These are phyloP conservation scores for Ormosia emarginata DNA, from an alignment of 306 rosid genomes.

Conservation along the genomic window DNA sequence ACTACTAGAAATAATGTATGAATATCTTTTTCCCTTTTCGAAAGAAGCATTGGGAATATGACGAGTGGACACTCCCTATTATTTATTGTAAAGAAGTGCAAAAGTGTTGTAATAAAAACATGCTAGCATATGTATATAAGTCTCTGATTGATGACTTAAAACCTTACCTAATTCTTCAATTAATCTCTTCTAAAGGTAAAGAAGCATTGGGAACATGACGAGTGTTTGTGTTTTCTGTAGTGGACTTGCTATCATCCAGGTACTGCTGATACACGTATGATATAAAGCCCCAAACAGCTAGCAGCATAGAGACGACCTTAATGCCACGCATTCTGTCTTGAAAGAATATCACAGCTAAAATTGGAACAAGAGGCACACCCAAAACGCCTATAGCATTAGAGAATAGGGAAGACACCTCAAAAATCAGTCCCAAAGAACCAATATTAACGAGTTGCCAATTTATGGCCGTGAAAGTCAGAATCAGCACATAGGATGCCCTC, in stretches of 20 bases:
- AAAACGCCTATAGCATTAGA: conserved; percentile 44
- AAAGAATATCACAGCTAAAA: conserved; percentile 43
- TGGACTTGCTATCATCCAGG: conserved; percentile 32
- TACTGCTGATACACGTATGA: conserved; percentile 52
- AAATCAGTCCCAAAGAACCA: conserved; percentile 6
- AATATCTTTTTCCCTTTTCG: too few species aligned
- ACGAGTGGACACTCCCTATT: too few species aligned
- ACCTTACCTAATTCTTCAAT: too few species aligned
- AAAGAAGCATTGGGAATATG: background rate
- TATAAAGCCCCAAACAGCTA: conserved; percentile 54
- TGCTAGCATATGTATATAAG: too few species aligned
- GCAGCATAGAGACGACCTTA: conserved; percentile 45
- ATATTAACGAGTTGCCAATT: conserved; percentile 29
- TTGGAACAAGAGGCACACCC: conserved; percentile 49
- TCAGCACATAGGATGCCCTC: conserved; percentile 38
- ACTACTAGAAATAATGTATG: too few species aligned
- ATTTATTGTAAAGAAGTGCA: too few species aligned
- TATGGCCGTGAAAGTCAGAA: conserved; percentile 35
- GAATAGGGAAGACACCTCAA: conserved; percentile 43
- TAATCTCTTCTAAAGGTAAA: too few species aligned
- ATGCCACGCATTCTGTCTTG: conserved; percentile 45
- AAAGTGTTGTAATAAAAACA: too few species aligned
- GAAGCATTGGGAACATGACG: background rate
- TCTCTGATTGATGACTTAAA: too few species aligned
- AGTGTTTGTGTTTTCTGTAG: background rate